Conservation (phyloP, 2,329 filamentous ascomycete genomes). For the Coniochaeta sp. region DNA sequence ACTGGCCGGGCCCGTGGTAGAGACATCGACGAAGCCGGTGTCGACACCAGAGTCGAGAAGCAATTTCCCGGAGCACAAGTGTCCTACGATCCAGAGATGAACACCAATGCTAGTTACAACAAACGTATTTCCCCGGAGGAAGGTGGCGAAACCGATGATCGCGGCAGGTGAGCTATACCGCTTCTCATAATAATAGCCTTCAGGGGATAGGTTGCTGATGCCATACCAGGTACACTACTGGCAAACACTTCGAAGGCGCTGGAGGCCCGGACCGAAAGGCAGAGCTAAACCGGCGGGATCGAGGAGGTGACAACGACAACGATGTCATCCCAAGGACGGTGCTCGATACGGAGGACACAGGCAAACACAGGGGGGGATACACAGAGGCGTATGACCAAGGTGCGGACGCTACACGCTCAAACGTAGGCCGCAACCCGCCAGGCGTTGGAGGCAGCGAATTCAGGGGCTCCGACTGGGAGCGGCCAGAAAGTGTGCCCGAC, state of each 20-base stretch:
- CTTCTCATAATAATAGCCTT: no score
- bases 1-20: constrained; percentile 33
- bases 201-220: neutral
- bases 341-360: constrained; percentile 10
- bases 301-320: constrained; percentile 29
- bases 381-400: constrained; percentile 26
- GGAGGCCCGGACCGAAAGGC: constrained; percentile 8
- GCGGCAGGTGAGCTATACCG: constrained; percentile 30
- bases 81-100: constrained; percentile 31
- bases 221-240: constrained; percentile 26
- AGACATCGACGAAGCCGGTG: constrained; percentile 31
- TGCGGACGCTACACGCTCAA: constrained; percentile 26
- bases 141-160: constrained; percentile 34
- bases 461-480: constrained; percentile 33
- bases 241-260: neutral
- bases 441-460: constrained; percentile 29
- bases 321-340: constrained; percentile 23
- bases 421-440: constrained; percentile 27
- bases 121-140: constrained; percentile 37
- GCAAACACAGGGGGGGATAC: neutral
- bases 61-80: constrained; percentile 35
- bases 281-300: constrained; percentile 16
- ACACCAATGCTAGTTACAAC: constrained; percentile 37
- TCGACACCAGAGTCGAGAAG: constrained; percentile 32
- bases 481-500: constrained; percentile 32